A percentile compares a stretch with the other conserved stretches of the same genome.
phyloP scores from a whole-genome alignment of 805 yeast genomes.

The Candida khao-thaluensis region DNA sequence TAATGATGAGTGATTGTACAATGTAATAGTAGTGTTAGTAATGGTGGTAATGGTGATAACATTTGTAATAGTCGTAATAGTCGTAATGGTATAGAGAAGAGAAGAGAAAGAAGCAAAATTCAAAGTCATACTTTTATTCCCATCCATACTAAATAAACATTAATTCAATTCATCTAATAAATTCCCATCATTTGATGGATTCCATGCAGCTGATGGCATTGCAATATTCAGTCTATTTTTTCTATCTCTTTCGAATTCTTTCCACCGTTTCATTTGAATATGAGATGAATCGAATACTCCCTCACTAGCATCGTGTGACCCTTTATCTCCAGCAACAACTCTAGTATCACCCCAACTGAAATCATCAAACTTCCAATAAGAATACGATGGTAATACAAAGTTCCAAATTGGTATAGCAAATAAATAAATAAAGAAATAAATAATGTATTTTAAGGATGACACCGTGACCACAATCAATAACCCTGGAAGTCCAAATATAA shows the following conservation, averaged over 20 bases:
- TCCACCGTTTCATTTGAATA: slow-evolving; percentile 91
- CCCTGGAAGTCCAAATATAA: slow-evolving; percentile 86
- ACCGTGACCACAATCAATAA: slow-evolving; percentile 77
- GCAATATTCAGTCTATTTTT: slow-evolving; percentile 29
- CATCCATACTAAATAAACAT: no score
- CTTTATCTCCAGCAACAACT: slow-evolving; percentile 65
- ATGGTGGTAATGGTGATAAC: no score
- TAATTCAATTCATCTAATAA: slow-evolving; percentile 12
- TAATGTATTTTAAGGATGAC: slow-evolving; percentile 64
- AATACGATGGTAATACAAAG: slow-evolving; percentile 78
- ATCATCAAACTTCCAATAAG: slow-evolving; percentile 94
- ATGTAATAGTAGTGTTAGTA: no score
- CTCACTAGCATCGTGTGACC: slow-evolving; percentile 62
- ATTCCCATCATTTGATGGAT: slow-evolving; percentile 35
- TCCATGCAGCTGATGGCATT: slow-evolving; percentile 45
- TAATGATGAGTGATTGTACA: no score
- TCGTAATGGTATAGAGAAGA: no score
- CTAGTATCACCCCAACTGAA: slow-evolving; percentile 97
- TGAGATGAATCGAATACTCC: slow-evolving; percentile 91
- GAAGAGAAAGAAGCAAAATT: no score
- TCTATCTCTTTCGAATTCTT: slow-evolving; percentile 80
- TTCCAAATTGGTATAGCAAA: slow-evolving; percentile 92
- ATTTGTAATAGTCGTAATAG: no score
- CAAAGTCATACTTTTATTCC: no score
- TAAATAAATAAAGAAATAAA: slow-evolving; percentile 79